phyloP scores from a whole-genome alignment of 345 rosid species.

The Populus alba region DNA sequence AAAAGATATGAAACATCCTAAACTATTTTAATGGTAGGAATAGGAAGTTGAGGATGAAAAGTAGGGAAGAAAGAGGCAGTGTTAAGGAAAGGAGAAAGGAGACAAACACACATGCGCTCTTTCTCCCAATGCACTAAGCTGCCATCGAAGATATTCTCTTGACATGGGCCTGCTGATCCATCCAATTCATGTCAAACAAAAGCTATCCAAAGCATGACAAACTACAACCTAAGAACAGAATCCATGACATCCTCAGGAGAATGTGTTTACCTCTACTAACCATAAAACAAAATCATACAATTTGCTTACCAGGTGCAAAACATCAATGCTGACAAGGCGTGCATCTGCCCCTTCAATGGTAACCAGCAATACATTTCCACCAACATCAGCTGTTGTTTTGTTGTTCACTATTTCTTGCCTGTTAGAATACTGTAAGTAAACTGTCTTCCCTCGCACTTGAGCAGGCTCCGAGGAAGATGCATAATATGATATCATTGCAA shows the following conservation, averaged over 20 bases:
- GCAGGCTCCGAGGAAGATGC: constrained; percentile 99
- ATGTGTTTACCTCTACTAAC: constrained; percentile 37
- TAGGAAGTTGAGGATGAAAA: constrained; percentile 74
- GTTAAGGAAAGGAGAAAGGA: constrained; percentile 98
- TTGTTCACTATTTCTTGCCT: constrained; percentile 98
- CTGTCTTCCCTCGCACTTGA: constrained; percentile 99
- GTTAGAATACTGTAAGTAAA: constrained; percentile 94
- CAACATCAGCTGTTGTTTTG: constrained; percentile 96
- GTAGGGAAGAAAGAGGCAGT: constrained; percentile 87
- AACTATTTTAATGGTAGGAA: constrained; percentile 41
- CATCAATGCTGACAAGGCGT: constrained; percentile 97
- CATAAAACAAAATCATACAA: constrained; percentile 24
- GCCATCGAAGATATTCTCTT: constrained; percentile 98
- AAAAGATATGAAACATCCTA: constrained; percentile 35
- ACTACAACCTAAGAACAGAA: constrained; percentile 69
- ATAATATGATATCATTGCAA: constrained; percentile 91
- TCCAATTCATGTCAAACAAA: constrained; percentile 87
- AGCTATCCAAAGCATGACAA: constrained; percentile 60
- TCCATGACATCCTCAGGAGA: constrained; percentile 29
- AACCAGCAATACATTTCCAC: constrained; percentile 90
- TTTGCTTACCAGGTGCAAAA: constrained; percentile 84
- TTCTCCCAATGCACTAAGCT: constrained; percentile 98
- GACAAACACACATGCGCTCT: constrained; percentile 99
- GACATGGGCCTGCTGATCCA: constrained; percentile 99
- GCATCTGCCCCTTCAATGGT: constrained; percentile 95